These are phyloP conservation scores for Solanum pimpinellifolium DNA, from an alignment of 257 asterid species.

Conservation along the genomic window DNA sequence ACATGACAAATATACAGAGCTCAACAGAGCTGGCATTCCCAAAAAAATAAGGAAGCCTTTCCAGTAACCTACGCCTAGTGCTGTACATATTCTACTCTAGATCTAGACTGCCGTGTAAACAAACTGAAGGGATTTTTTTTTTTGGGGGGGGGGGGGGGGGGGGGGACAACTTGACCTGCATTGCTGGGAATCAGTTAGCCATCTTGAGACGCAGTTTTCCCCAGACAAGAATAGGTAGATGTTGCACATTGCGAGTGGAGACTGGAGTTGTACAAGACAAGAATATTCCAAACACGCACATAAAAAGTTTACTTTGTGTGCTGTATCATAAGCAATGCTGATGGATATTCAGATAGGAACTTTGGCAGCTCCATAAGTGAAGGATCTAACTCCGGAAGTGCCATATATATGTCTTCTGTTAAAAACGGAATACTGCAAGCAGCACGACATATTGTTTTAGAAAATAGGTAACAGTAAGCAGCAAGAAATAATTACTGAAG, in stretches of 20 bases:
- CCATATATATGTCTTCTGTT: conserved; percentile 96
- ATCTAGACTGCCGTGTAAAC: conserved; percentile 20
- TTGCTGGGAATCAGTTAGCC: conserved; percentile 1
- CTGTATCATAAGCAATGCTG: conserved; percentile 50
- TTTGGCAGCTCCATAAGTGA: conserved; percentile 61
- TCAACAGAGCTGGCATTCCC: conserved; percentile 24
- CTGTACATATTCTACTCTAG: conserved; percentile 27
- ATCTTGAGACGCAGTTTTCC: conserved; percentile 3
- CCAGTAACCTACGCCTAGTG: conserved; percentile 12
- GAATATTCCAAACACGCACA: not conserved
- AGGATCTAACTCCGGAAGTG: conserved; percentile 79
- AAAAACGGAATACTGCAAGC: conserved; percentile 87
- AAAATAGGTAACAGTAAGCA: not conserved
- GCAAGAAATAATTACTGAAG: not conserved
- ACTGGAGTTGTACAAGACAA: not conserved
- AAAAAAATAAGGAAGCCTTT: conserved; percentile 13
- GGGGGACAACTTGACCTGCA: not conserved
- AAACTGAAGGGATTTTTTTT: not conserved
- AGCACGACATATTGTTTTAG: not conserved
- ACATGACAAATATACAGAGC: conserved; percentile 23
- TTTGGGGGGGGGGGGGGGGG: not conserved
- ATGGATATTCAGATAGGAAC: conserved; percentile 63
- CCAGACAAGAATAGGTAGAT: not conserved
- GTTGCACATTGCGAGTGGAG: not conserved
- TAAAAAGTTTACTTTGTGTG: conserved; percentile 20